Evolutionary conservation across 225 moss, liverwort and hornwort species (phyloP).

Genomic region (Asterella californica): DNA sequence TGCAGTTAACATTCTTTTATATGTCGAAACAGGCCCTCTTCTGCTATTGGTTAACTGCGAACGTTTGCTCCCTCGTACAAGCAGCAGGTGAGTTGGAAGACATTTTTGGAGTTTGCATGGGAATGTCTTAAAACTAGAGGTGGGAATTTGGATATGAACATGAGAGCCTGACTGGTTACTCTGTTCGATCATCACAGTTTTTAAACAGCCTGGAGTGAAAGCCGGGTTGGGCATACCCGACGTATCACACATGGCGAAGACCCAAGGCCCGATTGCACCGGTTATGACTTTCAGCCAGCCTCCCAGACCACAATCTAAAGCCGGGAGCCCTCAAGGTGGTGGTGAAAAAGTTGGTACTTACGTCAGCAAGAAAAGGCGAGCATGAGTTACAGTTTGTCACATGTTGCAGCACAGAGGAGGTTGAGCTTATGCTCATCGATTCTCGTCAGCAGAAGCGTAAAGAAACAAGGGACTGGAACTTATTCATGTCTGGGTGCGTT

Average conservation of each 20-base stretch:
- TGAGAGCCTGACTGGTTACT: neutral
- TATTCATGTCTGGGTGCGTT: neutral
- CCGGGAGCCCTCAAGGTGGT: constrained; percentile 6
- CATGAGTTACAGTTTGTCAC: neutral
- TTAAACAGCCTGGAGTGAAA: constrained; percentile 74
- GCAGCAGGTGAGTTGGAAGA: constrained; percentile 51
- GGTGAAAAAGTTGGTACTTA: constrained; percentile 17
- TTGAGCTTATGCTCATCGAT: neutral
- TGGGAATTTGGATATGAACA: neutral
- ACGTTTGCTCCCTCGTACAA: constrained; percentile 83
- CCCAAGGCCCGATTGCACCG: constrained; percentile 52
- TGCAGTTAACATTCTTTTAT: neutral
- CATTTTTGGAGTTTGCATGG: neutral
- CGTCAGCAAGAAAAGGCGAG: constrained; percentile 26
- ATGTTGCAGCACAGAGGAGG: neutral
- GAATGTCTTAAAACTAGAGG: neutral
- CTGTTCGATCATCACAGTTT: constrained; percentile 42
- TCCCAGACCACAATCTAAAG: constrained; percentile 27
- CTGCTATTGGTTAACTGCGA: constrained; percentile 98
- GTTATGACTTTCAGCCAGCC: constrained; percentile 70
- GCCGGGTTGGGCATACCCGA: constrained; percentile 80
- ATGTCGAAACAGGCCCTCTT: constrained; percentile 69
- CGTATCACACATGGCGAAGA: constrained; percentile 72
- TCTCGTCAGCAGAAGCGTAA: neutral
- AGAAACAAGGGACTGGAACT: neutral